Conservation (phyloP, 208 protist species). For the Lotmaria passim region DNA sequence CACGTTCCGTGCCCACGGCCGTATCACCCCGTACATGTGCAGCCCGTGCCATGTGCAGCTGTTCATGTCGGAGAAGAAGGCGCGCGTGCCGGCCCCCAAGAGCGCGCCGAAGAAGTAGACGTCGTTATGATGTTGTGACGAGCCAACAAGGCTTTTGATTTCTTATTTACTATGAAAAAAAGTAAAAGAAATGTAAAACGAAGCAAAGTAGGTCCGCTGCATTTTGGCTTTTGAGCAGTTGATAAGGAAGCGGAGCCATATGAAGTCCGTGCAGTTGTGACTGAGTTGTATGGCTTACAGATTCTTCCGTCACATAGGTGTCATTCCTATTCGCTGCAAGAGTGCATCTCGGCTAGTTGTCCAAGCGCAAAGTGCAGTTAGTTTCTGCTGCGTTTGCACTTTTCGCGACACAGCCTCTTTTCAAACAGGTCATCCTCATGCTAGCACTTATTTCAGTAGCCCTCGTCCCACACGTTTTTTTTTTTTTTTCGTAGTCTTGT, state of each 20-base stretch:
- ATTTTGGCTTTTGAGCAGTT: background rate
- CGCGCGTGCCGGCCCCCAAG: slow-evolving; percentile 82
- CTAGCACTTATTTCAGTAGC: too few relatives aligned
- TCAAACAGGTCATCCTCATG: too few relatives aligned
- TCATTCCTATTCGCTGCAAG: too few relatives aligned
- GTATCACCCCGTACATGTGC: slow-evolving; percentile 95
- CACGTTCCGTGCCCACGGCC: slow-evolving; percentile 96
- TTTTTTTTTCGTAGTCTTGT: background rate
- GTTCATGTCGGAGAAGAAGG: slow-evolving; percentile 89
- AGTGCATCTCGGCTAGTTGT: too few relatives aligned
- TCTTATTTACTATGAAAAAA: slow-evolving; percentile 34
- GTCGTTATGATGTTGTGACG: slow-evolving; percentile 13
- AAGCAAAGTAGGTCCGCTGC: background rate
- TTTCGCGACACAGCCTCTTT: too few relatives aligned
- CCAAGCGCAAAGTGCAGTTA: too few relatives aligned
- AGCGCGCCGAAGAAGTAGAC: slow-evolving; percentile 85
- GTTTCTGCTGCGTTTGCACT: too few relatives aligned
- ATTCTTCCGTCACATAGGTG: too few relatives aligned
- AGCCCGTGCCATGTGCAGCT: slow-evolving; percentile 92
- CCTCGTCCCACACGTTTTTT: too few relatives aligned
- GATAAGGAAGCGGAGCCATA: background rate
- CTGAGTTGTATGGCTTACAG: too few relatives aligned
- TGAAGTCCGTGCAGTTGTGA: too few relatives aligned
- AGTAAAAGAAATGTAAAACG: slow-evolving; percentile 9
- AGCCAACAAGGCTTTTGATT: slow-evolving; percentile 17